Evolutionary conservation across 352 stramenopile genomes (phyloP).

Genomic region (Globisporangium cylindrosporum): DNA sequence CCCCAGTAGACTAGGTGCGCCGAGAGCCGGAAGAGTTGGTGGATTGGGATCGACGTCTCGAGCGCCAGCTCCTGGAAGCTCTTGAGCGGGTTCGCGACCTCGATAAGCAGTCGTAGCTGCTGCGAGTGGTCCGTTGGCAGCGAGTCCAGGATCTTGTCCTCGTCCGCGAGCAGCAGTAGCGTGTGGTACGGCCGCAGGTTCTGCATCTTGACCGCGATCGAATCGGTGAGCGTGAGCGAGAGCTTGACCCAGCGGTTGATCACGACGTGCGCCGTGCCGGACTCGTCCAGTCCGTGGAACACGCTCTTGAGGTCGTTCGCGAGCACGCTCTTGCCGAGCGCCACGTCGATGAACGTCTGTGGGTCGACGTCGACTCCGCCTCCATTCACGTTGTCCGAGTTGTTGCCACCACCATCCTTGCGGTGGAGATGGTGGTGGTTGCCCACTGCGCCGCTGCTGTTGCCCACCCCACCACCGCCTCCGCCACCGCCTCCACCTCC

Average conservation of each 20-base stretch:
- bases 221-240: constrained; percentile 75
- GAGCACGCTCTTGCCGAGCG: constrained; percentile 69
- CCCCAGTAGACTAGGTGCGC: constrained; percentile 87
- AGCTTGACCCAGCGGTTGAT: constrained; percentile 87
- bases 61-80: constrained; percentile 83
- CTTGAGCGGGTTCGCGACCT: constrained; percentile 76
- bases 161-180: constrained; percentile 65
- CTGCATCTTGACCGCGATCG: constrained; percentile 52
- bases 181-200: constrained; percentile 83
- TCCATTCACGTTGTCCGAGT: constrained; percentile 14
- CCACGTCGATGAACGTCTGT: constrained; percentile 83
- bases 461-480: constrained; percentile 4
- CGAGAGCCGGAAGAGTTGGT: constrained; percentile 79
- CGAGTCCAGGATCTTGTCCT: constrained; percentile 57
- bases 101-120: constrained; percentile 67
- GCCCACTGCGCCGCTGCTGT: constrained; percentile 13
- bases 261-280: constrained; percentile 70
- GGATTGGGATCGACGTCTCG: constrained; percentile 73
- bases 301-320: constrained; percentile 86
- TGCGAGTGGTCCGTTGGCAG: constrained; percentile 77
- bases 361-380: constrained; percentile 60
- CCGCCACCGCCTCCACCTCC: constrained; percentile 11
- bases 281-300: constrained; percentile 78
- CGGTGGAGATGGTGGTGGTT: constrained; percentile 32
- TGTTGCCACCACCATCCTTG: constrained; percentile 33